Evolutionary conservation across 192 early-diverging fungal genomes (phyloP).

Genomic region (Spizellomyces punctatus): DNA sequence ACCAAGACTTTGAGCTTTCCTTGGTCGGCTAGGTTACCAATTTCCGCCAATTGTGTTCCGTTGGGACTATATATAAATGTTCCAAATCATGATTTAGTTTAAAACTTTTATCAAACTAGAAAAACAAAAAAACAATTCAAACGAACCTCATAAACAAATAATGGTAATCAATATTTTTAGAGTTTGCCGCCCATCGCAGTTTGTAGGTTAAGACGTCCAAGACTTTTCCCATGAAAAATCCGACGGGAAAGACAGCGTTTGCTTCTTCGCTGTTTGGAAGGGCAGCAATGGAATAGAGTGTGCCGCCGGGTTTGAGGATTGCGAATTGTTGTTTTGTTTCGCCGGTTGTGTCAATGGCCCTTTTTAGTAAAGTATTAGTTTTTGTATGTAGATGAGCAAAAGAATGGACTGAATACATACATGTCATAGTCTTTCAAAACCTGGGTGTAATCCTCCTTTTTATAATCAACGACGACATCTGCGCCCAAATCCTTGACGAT

Average conservation of each 20-base stretch:
- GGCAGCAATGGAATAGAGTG: slow-evolving; percentile 16
- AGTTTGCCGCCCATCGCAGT: slow-evolving; percentile 11
- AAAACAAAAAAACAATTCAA: too few species aligned
- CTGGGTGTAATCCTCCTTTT: slow-evolving; percentile 30
- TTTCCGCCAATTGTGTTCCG: slow-evolving; percentile 43
- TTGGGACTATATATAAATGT: slow-evolving; percentile 18
- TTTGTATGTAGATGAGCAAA: too few species aligned
- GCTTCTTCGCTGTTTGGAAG: slow-evolving; percentile 24
- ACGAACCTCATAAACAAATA: slow-evolving; percentile 13
- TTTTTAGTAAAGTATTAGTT: too few species aligned
- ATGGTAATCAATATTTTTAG: slow-evolving; percentile 7
- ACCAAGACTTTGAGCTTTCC: slow-evolving; percentile 42
- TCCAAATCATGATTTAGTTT: not conserved
- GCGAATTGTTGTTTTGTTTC: slow-evolving; percentile 31
- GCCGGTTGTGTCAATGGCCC: slow-evolving; percentile 44
- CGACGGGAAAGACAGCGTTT: slow-evolving; percentile 17
- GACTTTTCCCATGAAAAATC: slow-evolving; percentile 12
- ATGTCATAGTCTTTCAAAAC: slow-evolving; percentile 39
- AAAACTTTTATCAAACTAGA: not conserved
- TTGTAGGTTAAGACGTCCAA: slow-evolving; percentile 1
- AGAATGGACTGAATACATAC: too few species aligned
- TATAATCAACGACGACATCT: slow-evolving; percentile 53
- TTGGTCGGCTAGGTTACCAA: slow-evolving; percentile 44
- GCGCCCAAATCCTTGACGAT: slow-evolving; percentile 50
- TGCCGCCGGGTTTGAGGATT: slow-evolving; percentile 39